Evolutionary conservation across 2,329 filamentous ascomycete genomes (phyloP).

Genomic region (Botrytis squamosa): DNA sequence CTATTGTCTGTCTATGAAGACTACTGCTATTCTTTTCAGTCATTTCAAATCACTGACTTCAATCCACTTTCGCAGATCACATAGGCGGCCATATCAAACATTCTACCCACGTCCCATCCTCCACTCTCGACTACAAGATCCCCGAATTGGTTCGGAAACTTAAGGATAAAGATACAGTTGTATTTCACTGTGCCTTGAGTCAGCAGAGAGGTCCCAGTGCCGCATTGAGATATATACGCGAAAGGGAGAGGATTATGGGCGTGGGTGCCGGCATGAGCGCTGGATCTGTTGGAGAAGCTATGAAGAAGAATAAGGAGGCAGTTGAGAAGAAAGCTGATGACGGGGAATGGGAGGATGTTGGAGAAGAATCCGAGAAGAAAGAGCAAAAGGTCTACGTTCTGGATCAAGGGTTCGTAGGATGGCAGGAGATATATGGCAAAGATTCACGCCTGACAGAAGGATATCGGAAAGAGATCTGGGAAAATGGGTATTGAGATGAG

Average conservation of each 20-base stretch:
- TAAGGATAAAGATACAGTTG: slow-evolving; percentile 73
- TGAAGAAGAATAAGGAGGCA: slow-evolving; percentile 32
- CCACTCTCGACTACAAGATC: slow-evolving; percentile 70
- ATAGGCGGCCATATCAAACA: slow-evolving; percentile 85
- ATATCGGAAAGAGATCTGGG: slow-evolving; percentile 84
- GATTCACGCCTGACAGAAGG: slow-evolving; percentile 80
- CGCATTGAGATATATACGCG: slow-evolving; percentile 74
- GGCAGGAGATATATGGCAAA: slow-evolving; percentile 81
- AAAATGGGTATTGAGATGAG: slow-evolving; percentile 34
- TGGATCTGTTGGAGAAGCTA: slow-evolving; percentile 28
- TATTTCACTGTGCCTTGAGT: slow-evolving; percentile 92
- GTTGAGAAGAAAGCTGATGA: slow-evolving; percentile 30
- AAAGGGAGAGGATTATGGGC: slow-evolving; percentile 55
- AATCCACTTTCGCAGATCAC: slow-evolving; percentile 58
- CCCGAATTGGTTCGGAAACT: slow-evolving; percentile 80
- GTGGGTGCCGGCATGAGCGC: slow-evolving; percentile 23
- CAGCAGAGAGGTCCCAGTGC: slow-evolving; percentile 87
- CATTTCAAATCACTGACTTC: background rate
- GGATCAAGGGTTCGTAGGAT: slow-evolving; percentile 79
- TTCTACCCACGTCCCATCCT: slow-evolving; percentile 72
- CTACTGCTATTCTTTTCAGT: background rate
- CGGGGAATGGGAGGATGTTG: slow-evolving; percentile 40
- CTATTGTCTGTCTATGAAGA: background rate
- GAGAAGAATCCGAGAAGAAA: slow-evolving; percentile 33
- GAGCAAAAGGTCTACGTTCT: slow-evolving; percentile 77